Percentiles rank a stretch among this genome's conserved stretches.
phyloP scores from a whole-genome alignment of 176 grass and related monocot genomes.

The Paspalum vaginatum region DNA sequence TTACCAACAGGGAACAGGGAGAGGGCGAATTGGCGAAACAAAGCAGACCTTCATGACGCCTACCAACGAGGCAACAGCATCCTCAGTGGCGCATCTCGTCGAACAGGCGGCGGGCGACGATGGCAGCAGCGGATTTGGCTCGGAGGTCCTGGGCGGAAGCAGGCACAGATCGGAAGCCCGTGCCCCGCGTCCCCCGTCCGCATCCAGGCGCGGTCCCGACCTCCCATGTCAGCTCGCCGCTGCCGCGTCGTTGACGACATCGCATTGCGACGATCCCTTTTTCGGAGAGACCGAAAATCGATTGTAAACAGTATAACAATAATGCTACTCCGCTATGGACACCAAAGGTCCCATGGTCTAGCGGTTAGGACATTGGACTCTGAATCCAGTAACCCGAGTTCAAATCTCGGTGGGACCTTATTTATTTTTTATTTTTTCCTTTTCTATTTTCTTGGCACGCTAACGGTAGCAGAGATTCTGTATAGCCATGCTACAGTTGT shows the following conservation, averaged over 20 bases:
- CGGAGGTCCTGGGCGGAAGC: background rate
- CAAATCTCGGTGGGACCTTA: conserved; percentile 71
- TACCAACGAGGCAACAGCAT: background rate
- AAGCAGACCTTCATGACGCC: background rate
- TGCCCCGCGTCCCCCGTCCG: too few species aligned
- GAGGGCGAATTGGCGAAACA: background rate
- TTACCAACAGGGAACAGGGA: background rate
- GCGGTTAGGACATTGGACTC: conserved; percentile 89
- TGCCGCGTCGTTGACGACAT: too few species aligned
- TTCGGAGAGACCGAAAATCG: too few species aligned
- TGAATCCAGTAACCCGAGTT: conserved; percentile 92
- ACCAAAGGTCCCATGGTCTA: conserved; percentile 62
- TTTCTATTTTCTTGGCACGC: too few species aligned
- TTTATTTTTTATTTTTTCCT: background rate
- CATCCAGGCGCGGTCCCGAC: too few species aligned
- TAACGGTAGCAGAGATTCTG: too few species aligned
- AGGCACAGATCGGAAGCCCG: background rate
- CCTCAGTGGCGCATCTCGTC: conserved; percentile 28
- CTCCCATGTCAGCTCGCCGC: too few species aligned
- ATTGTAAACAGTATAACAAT: too few species aligned
- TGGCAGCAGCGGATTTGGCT: background rate
- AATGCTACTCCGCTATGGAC: too few species aligned
- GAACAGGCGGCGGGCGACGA: background rate
- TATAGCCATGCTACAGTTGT: too few species aligned
- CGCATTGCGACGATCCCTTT: too few species aligned